phyloP scores from a whole-genome alignment of 1,139 yeast species.

The Debaryomyces subglobosus region DNA sequence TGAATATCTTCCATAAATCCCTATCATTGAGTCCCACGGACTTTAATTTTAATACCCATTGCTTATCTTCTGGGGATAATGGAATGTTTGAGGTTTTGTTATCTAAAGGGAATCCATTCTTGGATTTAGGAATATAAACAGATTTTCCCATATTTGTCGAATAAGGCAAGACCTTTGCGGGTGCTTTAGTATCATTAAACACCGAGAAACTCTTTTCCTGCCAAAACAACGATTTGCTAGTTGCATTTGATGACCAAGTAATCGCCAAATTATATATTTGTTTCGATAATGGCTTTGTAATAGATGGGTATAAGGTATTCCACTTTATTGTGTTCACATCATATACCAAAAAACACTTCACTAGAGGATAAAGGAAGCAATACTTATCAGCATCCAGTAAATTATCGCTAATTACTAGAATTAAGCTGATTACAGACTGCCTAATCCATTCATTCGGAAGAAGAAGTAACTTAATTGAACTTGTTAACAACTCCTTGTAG shows the following conservation, averaged over 20 bases:
- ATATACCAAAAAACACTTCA: slow-evolving; percentile 75
- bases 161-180: slow-evolving; percentile 23
- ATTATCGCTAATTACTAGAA: slow-evolving; percentile 64
- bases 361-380: slow-evolving; percentile 80
- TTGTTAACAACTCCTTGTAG: slow-evolving; percentile 39
- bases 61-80: slow-evolving; percentile 66
- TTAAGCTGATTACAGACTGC: slow-evolving; percentile 63
- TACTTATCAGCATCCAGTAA: slow-evolving; percentile 76
- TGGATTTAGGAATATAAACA: slow-evolving; percentile 35
- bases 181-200: slow-evolving; percentile 14
- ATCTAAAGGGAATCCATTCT: slow-evolving; percentile 19
- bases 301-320: slow-evolving; percentile 63
- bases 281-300: slow-evolving; percentile 67
- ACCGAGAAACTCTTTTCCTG: slow-evolving; percentile 21
- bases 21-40: slow-evolving; percentile 69
- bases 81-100: slow-evolving; percentile 24
- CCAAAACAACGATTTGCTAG: slow-evolving; percentile 78
- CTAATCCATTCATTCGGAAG: slow-evolving; percentile 92
- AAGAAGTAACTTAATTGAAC: slow-evolving; percentile 44
- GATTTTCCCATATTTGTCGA: slow-evolving; percentile 44
- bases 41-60: slow-evolving; percentile 71
- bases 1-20: slow-evolving; percentile 83
- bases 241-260: slow-evolving; percentile 71
- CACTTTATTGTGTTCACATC: slow-evolving; percentile 73
- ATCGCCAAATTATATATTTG: slow-evolving; percentile 66